These are phyloP conservation scores for Phytophthora vignae DNA, from an alignment of 352 stramenopile species.

Conservation along the genomic window DNA sequence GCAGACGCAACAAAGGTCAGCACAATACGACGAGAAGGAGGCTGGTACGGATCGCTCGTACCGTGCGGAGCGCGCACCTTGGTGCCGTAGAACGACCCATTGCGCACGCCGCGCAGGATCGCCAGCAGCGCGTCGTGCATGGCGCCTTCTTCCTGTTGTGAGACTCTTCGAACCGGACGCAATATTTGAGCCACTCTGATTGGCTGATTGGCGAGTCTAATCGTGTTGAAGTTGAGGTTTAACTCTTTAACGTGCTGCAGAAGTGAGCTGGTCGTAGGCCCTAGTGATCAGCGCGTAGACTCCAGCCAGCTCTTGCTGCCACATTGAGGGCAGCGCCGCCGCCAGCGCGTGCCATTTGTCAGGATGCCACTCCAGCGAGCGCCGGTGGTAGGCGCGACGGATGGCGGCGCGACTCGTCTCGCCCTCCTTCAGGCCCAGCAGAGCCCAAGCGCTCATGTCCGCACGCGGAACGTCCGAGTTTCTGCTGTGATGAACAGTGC, in stretches of 20 bases:
- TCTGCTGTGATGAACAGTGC: conserved; percentile 20
- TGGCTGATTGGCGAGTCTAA: conserved; percentile 21
- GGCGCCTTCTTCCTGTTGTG: conserved; percentile 13
- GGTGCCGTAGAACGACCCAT: conserved; percentile 91
- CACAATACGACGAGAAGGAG: not conserved
- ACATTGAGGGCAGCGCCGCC: conserved; percentile 21
- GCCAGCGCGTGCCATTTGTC: conserved; percentile 63
- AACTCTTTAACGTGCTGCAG: not conserved
- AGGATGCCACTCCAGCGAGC: conserved; percentile 74
- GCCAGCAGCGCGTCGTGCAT: conserved; percentile 70
- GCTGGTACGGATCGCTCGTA: conserved; percentile 33
- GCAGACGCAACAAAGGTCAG: conserved; percentile 8
- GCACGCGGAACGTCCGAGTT: conserved; percentile 44
- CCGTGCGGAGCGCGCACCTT: conserved; percentile 90
- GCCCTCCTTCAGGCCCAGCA: conserved; percentile 51
- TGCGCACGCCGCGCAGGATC: conserved; percentile 83
- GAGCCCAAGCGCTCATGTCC: conserved; percentile 57
- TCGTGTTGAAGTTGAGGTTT: conserved; percentile 38
- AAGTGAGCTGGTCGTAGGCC: conserved; percentile 56
- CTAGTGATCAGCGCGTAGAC: conserved; percentile 57
- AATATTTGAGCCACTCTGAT: conserved; percentile 14
- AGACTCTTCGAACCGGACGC: not conserved
- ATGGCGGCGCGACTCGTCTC: conserved; percentile 54
- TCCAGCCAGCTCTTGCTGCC: conserved; percentile 39
- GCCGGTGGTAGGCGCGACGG: conserved; percentile 64